Evolutionary conservation across 306 rosid genomes (phyloP), one percentile per base, ranked within the genome.

Genomic region (Carpinus viminea): DNA sequence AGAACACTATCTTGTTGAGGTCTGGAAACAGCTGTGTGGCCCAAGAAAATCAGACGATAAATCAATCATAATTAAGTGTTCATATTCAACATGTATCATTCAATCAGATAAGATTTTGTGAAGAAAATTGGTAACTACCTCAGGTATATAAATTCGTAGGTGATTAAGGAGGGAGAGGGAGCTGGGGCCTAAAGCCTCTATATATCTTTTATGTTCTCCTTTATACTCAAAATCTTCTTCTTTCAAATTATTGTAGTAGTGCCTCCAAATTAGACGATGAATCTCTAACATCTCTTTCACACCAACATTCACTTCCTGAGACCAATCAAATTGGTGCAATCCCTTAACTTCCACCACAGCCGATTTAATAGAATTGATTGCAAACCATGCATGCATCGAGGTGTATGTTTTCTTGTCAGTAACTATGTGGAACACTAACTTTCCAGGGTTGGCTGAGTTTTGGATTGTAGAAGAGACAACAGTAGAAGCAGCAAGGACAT

Each of bases 371-470:
- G 89, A 84, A 87, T 90, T 88, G 72, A 83, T 84, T 73, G 98
- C 97, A 84, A 94, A 94, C 98, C 97, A 94, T n/a, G 98, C 91
- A 81, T 94, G 97, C 98, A 94, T 92, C 43, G 97, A 86, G 60
- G 94, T 89, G 70, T 87, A 94, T 50, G 98, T 94, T 76, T 94
- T 89, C 88, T 90, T 92, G 83, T 94, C 97, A 1, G 97, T 94
- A 71, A 94, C 89, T 41, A 94, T 88, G 81, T 94, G 98, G 79
- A 94, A 90, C 62, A 92, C 90, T 83, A 94, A 74, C 2, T 86
- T 92, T 72, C 86, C 90, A 15, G 97, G 97, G 81, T 85, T 82
- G 80, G 83, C 85, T 9, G 97, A 94, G 75, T 76, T 89, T 81
- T 88, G 85, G 77, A 90, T 57, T 0, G 97, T 76, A 56, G 98